These are phyloP conservation scores for Candida pini DNA, from an alignment of 805 yeast species.

Conservation along the genomic window DNA sequence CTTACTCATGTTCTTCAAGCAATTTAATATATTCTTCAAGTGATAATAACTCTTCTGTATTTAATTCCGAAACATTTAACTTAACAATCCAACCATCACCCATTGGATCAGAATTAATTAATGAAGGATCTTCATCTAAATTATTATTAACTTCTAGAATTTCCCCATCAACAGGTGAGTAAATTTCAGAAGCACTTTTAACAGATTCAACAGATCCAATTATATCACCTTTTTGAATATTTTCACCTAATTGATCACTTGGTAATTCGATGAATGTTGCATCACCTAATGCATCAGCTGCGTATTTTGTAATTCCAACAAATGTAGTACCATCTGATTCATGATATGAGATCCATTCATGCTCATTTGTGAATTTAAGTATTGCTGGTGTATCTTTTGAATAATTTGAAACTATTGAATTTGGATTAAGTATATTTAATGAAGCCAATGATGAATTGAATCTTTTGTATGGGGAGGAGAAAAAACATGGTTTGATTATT, in stretches of 20 bases:
- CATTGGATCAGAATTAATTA: slow-evolving; percentile 84
- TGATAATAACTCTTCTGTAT: slow-evolving; percentile 42
- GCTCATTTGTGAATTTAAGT: slow-evolving; percentile 77
- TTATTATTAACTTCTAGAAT: slow-evolving; percentile 64
- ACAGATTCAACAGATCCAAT: slow-evolving; percentile 94
- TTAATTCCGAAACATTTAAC: slow-evolving; percentile 46
- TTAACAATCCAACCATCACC: slow-evolving; percentile 93
- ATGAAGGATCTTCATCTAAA: slow-evolving; percentile 65
- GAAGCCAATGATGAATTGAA: slow-evolving; percentile 17
- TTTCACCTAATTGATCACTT: slow-evolving; percentile 29
- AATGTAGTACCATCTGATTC: slow-evolving; percentile 77
- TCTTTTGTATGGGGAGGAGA: slow-evolving; percentile 7
- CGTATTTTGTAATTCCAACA: slow-evolving; percentile 89
- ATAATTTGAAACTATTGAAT: slow-evolving; percentile 25
- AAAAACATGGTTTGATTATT: not conserved
- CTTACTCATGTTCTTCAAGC: slow-evolving; percentile 45
- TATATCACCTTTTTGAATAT: slow-evolving; percentile 64
- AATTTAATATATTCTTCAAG: slow-evolving; percentile 52
- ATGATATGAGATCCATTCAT: slow-evolving; percentile 91
- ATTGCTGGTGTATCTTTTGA: slow-evolving; percentile 40
- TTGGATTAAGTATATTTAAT: slow-evolving; percentile 25
- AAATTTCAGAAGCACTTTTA: slow-evolving; percentile 89
- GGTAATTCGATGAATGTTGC: slow-evolving; percentile 92
- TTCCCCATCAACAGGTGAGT: slow-evolving; percentile 79
- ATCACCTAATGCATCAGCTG: slow-evolving; percentile 95